Percentiles rank a stretch among this genome's conserved stretches.
These are phyloP conservation scores for Fusarium gaditjirri DNA, from an alignment of 2,329 filamentous ascomycete species.

Conservation along the genomic window DNA sequence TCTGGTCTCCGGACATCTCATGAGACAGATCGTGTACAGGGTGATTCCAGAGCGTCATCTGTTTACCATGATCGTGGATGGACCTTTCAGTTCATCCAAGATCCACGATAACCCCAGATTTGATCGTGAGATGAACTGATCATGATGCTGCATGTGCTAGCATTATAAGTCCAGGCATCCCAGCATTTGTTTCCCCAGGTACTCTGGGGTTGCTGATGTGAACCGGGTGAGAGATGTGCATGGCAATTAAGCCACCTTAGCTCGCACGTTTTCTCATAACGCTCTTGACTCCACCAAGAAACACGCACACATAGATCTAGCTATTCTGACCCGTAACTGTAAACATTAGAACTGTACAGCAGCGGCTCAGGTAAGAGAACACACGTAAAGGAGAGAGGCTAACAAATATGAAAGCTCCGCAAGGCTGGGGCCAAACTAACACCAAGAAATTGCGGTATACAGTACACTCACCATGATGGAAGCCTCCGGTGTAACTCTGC, in stretches of 20 bases:
- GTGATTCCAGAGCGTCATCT: constrained; percentile 33
- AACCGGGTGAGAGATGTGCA: neutral
- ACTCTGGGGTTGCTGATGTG: neutral
- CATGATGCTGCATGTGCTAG: neutral
- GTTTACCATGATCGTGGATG: constrained; percentile 22
- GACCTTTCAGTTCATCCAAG: constrained; percentile 16
- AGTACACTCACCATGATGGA: constrained; percentile 31
- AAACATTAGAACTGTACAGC: constrained; percentile 4
- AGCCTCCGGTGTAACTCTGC: constrained; percentile 10
- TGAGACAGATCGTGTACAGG: constrained; percentile 29
- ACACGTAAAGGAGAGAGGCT: constrained; percentile 11
- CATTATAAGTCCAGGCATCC: neutral
- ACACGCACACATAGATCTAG: constrained; percentile 13
- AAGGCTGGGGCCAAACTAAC: constrained; percentile 11
- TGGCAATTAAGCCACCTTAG: neutral
- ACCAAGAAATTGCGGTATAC: constrained; percentile 2
- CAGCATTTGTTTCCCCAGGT: neutral
- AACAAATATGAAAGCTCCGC: neutral
- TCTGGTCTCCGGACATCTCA: constrained; percentile 14
- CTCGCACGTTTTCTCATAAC: neutral
- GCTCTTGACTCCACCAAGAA: constrained; percentile 21
- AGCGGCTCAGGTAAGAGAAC: constrained; percentile 17
- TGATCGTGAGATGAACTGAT: constrained; percentile 6
- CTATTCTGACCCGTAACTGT: constrained; percentile 14
- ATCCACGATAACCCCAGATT: constrained; percentile 26